Evolutionary conservation across 805 yeast genomes (phyloP), one percentile per base, ranked within the genome.

Genomic region (Ogataea kodamae): DNA sequence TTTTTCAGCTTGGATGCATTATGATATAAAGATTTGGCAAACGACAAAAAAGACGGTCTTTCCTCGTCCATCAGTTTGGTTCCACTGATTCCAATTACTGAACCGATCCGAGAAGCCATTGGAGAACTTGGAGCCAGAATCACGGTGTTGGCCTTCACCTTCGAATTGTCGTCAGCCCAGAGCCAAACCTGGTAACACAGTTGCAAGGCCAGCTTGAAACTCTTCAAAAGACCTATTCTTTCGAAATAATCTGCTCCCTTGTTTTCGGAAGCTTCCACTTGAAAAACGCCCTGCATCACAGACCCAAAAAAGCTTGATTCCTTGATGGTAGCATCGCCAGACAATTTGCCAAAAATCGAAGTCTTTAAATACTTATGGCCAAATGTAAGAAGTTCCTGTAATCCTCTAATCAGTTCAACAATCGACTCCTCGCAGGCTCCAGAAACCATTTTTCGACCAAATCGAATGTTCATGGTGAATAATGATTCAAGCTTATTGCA

Each of bases 211-310:
- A 72, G 76, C 37, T 76, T 79, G 52, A 86, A 73, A 5, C 88
- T 72, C 28, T 74, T 62, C n/a, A 81, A 57, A 5, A 84, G 67
- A 1, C 79, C 67, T 39, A 71, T 65, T 13, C 79, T 59, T 42
- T 76, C 76, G 35, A 67, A 72, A 27, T 70, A 73, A 18, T 70
- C 75, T 9, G 72, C 68, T 12, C 72, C 60, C 33, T 72, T 49
- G 20, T 68, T 58, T 37, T 67, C 64, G 1, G 81, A 82, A 1
- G 84, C 67, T 43, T 84, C 94, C 9, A 78, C 74, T 35, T 75
- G 81, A 50, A 84, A 81, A 0, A 84, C 94, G 2, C 92, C 92
- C 42, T 81, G 83, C 34, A 84, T 81, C 15, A 78, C 81, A 34
- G 72, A 71, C 0, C 81, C 81, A 30, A 83, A 66, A 57, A 80